Percentiles rank a stretch among this genome's conserved stretches.
Conservation (phyloP, 2,329 filamentous ascomycete species). For the Triangularia setosa region DNA sequence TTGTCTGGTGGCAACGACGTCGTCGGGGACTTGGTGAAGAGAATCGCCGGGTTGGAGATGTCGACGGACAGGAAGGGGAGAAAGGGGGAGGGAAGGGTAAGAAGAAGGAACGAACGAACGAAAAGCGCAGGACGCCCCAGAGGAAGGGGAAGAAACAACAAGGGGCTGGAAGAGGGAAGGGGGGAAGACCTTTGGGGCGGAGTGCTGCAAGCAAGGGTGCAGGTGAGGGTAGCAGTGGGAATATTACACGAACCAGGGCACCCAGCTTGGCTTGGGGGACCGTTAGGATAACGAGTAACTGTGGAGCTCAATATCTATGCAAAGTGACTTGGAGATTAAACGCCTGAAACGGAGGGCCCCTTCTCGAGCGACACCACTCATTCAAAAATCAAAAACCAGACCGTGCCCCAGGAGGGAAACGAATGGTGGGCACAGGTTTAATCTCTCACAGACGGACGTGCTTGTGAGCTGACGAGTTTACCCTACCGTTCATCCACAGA, state of each 20-base stretch:
- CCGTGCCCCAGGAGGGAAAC: background rate
- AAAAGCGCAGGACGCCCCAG: slow-evolving; percentile 19
- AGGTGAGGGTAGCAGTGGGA: slow-evolving; percentile 21
- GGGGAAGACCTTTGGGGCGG: slow-evolving; percentile 25
- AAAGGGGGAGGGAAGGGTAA: slow-evolving; percentile 15
- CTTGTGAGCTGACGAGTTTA: too few relatives aligned
- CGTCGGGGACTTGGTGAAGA: slow-evolving; percentile 24
- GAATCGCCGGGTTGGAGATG: slow-evolving; percentile 27
- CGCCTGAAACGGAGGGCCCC: slow-evolving; percentile 1
- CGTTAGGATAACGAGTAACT: slow-evolving; percentile 5
- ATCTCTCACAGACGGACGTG: too few relatives aligned
- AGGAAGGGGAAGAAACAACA: slow-evolving; percentile 23
- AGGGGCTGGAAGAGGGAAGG: slow-evolving; percentile 23
- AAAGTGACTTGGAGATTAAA: slow-evolving; percentile 9
- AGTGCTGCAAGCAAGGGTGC: slow-evolving; percentile 25
- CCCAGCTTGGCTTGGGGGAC: slow-evolving; percentile 12
- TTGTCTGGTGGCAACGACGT: slow-evolving; percentile 18
- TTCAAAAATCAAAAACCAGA: background rate
- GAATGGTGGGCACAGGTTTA: too few relatives aligned
- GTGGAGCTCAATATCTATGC: background rate
- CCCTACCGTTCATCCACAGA: too few relatives aligned
- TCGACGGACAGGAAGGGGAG: slow-evolving; percentile 23
- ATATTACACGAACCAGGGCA: slow-evolving; percentile 25
- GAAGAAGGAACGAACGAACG: slow-evolving; percentile 18
- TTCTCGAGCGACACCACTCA: background rate